These are phyloP conservation scores for Aspergillus costaricaensis DNA, from an alignment of 2,329 filamentous ascomycete species.

Conservation along the genomic window DNA sequence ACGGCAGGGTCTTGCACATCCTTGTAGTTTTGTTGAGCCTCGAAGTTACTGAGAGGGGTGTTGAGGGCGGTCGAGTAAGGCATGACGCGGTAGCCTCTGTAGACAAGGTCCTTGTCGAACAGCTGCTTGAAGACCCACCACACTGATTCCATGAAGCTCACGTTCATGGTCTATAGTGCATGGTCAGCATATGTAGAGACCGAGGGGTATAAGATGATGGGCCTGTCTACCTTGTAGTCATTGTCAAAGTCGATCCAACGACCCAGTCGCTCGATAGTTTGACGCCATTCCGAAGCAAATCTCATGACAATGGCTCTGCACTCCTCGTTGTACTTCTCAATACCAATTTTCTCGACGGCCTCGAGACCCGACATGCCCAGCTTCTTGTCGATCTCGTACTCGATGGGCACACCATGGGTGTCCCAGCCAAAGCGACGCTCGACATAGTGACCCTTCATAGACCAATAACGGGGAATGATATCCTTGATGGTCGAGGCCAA, in stretches of 20 bases:
- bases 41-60: conserved; percentile 89
- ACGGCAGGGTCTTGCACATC: conserved; percentile 88
- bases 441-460: conserved; percentile 93
- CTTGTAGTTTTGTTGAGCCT: conserved; percentile 93
- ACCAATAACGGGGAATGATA: conserved; percentile 94
- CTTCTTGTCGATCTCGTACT: conserved; percentile 98
- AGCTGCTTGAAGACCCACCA: conserved; percentile 98
- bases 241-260: conserved; percentile 99
- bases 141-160: conserved; percentile 90
- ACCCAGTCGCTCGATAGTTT: conserved; percentile 83
- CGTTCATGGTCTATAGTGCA: conserved; percentile 74
- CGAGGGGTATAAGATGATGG: neutral
- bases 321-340: conserved; percentile 87
- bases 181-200: conserved; percentile 7
- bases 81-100: conserved; percentile 90
- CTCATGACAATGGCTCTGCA: conserved; percentile 93
- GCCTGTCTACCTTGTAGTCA: conserved; percentile 74
- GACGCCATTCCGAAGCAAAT: conserved; percentile 82
- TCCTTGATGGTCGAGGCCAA: conserved; percentile 95
- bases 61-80: conserved; percentile 90
- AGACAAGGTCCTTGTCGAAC: conserved; percentile 85
- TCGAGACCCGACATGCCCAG: conserved; percentile 84
- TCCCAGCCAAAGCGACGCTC: conserved; percentile 95
- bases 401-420: conserved; percentile 89
- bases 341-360: conserved; percentile 81